These are phyloP conservation scores for Zasmidium angulare DNA, from an alignment of 2,329 filamentous ascomycete genomes.

Conservation along the genomic window DNA sequence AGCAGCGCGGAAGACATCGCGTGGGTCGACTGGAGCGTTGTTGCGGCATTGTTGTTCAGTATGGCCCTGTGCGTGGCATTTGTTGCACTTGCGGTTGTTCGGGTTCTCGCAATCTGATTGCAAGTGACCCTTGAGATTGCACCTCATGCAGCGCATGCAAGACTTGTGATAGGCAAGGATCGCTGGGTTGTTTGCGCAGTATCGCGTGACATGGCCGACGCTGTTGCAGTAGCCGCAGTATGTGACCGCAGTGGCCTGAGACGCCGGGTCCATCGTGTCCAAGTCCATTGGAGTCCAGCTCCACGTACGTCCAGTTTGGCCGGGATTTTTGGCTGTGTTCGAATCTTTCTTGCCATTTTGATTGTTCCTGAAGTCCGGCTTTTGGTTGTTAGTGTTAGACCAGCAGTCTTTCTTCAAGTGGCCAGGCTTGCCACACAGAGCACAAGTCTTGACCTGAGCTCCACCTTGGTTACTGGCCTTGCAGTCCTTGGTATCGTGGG, in stretches of 20 bases:
- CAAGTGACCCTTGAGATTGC: constrained; percentile 11
- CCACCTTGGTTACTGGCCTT: background rate
- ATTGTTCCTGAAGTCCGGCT: background rate
- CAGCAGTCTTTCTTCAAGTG: background rate
- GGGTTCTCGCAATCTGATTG: background rate
- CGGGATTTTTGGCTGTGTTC: background rate
- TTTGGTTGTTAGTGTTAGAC: background rate
- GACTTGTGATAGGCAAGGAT: background rate
- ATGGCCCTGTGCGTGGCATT: background rate
- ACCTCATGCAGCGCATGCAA: constrained; percentile 7
- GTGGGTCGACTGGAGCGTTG: background rate
- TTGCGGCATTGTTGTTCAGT: background rate
- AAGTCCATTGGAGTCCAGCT: background rate
- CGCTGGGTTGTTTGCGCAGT: background rate
- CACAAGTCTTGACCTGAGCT: background rate
- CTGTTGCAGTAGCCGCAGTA: constrained; percentile 13
- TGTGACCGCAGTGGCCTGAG: background rate
- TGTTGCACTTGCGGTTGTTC: background rate
- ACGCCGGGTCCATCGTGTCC: background rate
- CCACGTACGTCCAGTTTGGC: background rate
- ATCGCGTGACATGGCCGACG: constrained; percentile 3
- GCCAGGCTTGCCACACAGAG: background rate
- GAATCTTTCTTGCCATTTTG: background rate
- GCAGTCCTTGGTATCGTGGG: background rate
- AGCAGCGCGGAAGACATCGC: background rate